Evolutionary conservation across 2,329 filamentous ascomycete species (phyloP).

Genomic region (Colletotrichum sp.): DNA sequence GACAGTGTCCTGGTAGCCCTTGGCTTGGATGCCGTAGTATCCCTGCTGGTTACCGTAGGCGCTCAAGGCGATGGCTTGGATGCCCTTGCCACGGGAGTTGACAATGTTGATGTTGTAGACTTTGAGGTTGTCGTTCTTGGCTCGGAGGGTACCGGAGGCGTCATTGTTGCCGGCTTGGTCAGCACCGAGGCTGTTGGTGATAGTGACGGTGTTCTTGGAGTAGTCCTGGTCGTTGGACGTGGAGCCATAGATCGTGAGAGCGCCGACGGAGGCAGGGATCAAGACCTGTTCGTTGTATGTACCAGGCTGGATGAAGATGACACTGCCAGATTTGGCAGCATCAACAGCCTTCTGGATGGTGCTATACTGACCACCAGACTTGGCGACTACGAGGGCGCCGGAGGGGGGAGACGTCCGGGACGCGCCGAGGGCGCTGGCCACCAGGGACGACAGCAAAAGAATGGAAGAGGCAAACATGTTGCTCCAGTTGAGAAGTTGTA

Average conservation of each 20-base stretch:
- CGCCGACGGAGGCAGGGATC: constrained; percentile 54
- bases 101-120: constrained; percentile 63
- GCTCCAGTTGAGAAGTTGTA: neutral
- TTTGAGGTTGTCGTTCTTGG: constrained; percentile 48
- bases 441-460: constrained; percentile 18
- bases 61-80: constrained; percentile 58
- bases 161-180: constrained; percentile 48
- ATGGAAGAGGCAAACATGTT: constrained; percentile 8
- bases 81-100: constrained; percentile 51
- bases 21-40: constrained; percentile 59
- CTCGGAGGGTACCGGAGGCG: constrained; percentile 34
- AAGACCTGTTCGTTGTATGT: constrained; percentile 48
- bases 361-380: constrained; percentile 27
- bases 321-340: constrained; percentile 56
- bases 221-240: constrained; percentile 39
- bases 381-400: constrained; percentile 35
- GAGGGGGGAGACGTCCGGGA: constrained; percentile 32
- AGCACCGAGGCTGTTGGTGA: constrained; percentile 43
- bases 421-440: constrained; percentile 22
- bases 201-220: constrained; percentile 53
- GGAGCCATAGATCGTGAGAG: constrained; percentile 67
- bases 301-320: constrained; percentile 34
- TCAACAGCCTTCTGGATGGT: constrained; percentile 57
- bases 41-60: constrained; percentile 37
- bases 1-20: constrained; percentile 62